phyloP scores from a whole-genome alignment of 768 basidiomycete species.

The Boletus tylopilopsis region DNA sequence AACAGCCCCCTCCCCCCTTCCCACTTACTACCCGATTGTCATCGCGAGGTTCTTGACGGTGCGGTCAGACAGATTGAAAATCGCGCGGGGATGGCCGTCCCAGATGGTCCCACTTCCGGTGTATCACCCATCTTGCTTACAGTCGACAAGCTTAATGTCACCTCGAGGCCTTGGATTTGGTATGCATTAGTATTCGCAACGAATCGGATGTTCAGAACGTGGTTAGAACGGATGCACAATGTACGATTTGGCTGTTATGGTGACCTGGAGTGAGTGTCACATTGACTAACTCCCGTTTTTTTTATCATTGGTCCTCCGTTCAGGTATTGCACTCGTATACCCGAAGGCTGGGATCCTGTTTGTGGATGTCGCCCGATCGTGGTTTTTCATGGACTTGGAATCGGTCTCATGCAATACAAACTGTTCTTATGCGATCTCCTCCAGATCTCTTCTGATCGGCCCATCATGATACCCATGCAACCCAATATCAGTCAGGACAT shows the following conservation, averaged over 20 bases:
- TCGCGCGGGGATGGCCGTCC: constrained; percentile 63
- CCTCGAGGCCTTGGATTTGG: constrained; percentile 64
- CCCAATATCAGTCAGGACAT: constrained; percentile 86
- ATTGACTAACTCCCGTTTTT: neutral
- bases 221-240: constrained; percentile 40
- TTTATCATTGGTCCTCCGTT: neutral
- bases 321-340: constrained; percentile 75
- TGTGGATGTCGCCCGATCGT: constrained; percentile 67
- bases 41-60: constrained; percentile 51
- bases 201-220: constrained; percentile 46
- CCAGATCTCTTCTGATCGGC: constrained; percentile 55
- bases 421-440: constrained; percentile 58
- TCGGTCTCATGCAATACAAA: constrained; percentile 73
- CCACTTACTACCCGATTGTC: constrained; percentile 43
- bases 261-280: constrained; percentile 60
- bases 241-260: constrained; percentile 48
- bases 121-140: constrained; percentile 64
- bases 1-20: constrained; percentile 56
- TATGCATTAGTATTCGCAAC: constrained; percentile 49
- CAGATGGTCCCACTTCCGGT: constrained; percentile 53
- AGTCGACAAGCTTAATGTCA: constrained; percentile 69
- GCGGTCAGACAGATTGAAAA: constrained; percentile 63
- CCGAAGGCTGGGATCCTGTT: constrained; percentile 57
- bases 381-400: constrained; percentile 85
- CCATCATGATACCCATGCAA: constrained; percentile 74